A percentile compares a stretch with the other conserved stretches of the same genome.
These are phyloP conservation scores for Bipolaris oryzae DNA, from an alignment of 2,329 filamentous ascomycete genomes.

Conservation along the genomic window DNA sequence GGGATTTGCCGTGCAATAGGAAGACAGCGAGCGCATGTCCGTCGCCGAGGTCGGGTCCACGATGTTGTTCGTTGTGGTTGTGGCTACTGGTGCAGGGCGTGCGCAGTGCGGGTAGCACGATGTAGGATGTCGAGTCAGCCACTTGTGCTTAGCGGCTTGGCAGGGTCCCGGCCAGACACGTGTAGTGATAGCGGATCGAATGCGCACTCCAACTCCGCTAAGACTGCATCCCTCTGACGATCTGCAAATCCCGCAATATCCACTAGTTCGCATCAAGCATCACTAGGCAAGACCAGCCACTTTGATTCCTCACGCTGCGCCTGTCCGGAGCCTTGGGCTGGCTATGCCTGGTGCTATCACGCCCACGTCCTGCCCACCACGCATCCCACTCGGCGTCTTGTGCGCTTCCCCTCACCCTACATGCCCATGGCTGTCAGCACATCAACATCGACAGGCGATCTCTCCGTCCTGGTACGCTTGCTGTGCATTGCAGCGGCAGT, in stretches of 20 bases:
- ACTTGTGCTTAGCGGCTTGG: slow-evolving; percentile 1
- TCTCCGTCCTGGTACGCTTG: slow-evolving; percentile 50
- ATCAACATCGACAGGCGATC: slow-evolving; percentile 52
- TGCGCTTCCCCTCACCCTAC: no score
- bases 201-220: not conserved
- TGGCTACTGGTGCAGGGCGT: no score
- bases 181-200: not conserved
- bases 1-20: not conserved
- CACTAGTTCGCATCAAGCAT: slow-evolving; percentile 3
- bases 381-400: no score
- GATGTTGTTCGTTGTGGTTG: not conserved
- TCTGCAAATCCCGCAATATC: slow-evolving; percentile 7
- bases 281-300: not conserved
- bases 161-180: not conserved
- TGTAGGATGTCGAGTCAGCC: no score
- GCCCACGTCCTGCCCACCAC: slow-evolving; percentile 47
- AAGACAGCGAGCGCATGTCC: not conserved
- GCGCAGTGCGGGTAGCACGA: no score
- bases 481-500: slow-evolving; percentile 21
- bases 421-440: slow-evolving; percentile 47
- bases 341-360: not conserved
- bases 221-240: slow-evolving; percentile 2
- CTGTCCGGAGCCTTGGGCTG: no score
- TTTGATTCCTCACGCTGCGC: not conserved
- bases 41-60: not conserved